phyloP scores from a whole-genome alignment of 2,329 filamentous ascomycete species.

The Alternaria postmessia region DNA sequence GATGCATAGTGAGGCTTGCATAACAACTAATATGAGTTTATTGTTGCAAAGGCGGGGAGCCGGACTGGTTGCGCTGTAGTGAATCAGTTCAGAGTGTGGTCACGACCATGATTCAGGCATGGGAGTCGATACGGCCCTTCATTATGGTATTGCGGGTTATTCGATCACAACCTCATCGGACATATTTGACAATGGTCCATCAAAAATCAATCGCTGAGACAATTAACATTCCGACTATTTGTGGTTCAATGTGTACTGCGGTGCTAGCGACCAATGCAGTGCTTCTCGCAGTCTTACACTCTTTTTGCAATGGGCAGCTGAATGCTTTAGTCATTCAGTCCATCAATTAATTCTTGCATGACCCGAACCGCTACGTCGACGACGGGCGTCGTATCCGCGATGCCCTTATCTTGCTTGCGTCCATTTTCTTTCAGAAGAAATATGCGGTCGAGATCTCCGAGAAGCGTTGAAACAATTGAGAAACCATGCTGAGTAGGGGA shows the following conservation, averaged over 20 bases:
- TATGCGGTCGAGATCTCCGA: neutral
- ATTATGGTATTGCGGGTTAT: neutral
- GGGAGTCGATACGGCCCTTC: neutral
- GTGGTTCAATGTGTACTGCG: neutral
- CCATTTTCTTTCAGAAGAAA: neutral
- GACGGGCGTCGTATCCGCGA: neutral
- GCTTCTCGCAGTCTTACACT: neutral
- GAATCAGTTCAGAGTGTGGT: neutral
- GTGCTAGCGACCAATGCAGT: neutral
- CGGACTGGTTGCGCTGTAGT: neutral
- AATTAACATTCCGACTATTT: no score
- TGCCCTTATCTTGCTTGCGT: neutral
- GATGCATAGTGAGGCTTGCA: constrained; percentile 7
- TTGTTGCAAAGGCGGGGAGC: constrained; percentile 13
- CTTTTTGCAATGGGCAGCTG: neutral
- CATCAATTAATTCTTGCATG: neutral
- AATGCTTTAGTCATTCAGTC: neutral
- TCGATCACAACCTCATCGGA: neutral
- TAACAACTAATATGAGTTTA: neutral
- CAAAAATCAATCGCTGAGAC: neutral
- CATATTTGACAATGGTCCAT: neutral
- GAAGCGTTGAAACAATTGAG: neutral
- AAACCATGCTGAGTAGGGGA: neutral
- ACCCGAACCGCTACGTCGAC: neutral
- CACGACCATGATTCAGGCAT: neutral